phyloP scores from a whole-genome alignment of 768 basidiomycete species.

The Hebeloma cylindrosporum region DNA sequence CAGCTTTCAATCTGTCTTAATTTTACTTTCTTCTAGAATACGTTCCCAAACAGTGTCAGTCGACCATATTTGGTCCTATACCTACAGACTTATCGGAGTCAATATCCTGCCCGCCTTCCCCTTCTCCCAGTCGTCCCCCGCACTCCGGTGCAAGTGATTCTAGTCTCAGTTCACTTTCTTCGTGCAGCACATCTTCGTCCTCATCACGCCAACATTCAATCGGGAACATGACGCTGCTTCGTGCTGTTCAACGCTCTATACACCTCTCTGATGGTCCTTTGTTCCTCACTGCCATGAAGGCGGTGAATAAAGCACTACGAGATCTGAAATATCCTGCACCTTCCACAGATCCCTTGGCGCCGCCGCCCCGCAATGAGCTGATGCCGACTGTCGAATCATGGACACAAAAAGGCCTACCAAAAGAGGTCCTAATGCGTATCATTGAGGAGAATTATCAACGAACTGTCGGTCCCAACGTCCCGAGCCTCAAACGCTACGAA shows the following conservation, averaged over 20 bases:
- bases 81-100: constrained; percentile 48
- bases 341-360: constrained; percentile 50
- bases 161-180: constrained; percentile 25
- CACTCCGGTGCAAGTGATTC: constrained; percentile 31
- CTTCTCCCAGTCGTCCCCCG: constrained; percentile 36
- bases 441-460: constrained; percentile 93
- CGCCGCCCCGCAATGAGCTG: constrained; percentile 46
- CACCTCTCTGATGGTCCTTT: constrained; percentile 68
- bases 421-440: constrained; percentile 69
- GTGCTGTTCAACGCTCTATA: constrained; percentile 68
- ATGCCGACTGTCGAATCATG: constrained; percentile 49
- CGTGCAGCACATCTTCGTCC: constrained; percentile 30
- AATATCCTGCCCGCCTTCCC: constrained; percentile 37
- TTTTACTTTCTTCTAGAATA: constrained; percentile 45
- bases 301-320: constrained; percentile 62
- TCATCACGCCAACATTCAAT: constrained; percentile 23
- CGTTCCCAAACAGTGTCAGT: constrained; percentile 64
- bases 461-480: constrained; percentile 87
- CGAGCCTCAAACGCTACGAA: constrained; percentile 74
- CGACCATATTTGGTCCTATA: constrained; percentile 65
- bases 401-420: constrained; percentile 55
- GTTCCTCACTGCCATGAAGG: constrained; percentile 61
- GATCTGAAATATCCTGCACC: constrained; percentile 64
- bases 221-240: constrained; percentile 44
- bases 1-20: constrained; percentile 3